These are phyloP conservation scores for Dendrostoma leiphaemia DNA, from an alignment of 2,329 filamentous ascomycete genomes.

Conservation along the genomic window DNA sequence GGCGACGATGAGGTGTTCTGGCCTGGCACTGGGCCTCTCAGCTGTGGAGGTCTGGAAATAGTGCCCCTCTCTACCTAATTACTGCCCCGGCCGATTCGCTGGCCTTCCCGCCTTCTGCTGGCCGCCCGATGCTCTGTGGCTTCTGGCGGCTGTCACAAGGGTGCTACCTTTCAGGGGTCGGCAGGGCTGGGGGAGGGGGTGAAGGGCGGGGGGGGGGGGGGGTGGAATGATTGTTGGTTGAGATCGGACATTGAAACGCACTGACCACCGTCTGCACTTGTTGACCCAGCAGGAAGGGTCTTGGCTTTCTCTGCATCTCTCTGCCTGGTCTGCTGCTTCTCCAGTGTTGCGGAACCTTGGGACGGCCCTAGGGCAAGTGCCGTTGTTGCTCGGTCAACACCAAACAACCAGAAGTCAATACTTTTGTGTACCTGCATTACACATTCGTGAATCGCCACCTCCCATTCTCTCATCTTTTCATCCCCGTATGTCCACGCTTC, in stretches of 20 bases:
- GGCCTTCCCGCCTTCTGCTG: too few relatives aligned
- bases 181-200: neutral
- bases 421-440: constrained; percentile 1
- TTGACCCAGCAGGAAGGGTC: neutral
- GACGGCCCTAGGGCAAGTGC: neutral
- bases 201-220: too few relatives aligned
- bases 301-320: too few relatives aligned
- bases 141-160: neutral
- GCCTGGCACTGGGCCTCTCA: constrained; percentile 3
- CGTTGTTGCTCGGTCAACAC: constrained; percentile 18
- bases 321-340: too few relatives aligned
- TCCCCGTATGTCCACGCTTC: too few relatives aligned
- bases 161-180: constrained; percentile 9
- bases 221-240: too few relatives aligned
- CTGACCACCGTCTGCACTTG: too few relatives aligned
- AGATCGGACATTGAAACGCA: too few relatives aligned
- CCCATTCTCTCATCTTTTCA: neutral
- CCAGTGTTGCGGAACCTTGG: too few relatives aligned
- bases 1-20: constrained; percentile 17
- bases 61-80: constrained; percentile 19
- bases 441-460: neutral
- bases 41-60: constrained; percentile 18
- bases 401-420: constrained; percentile 8
- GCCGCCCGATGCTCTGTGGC: too few relatives aligned
- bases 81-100: constrained; percentile 16